Evolutionary conservation across 192 early-diverging fungal genomes (phyloP), one percentile per base, ranked within the genome.

Genomic region (Backusella parvicylindrica): DNA sequence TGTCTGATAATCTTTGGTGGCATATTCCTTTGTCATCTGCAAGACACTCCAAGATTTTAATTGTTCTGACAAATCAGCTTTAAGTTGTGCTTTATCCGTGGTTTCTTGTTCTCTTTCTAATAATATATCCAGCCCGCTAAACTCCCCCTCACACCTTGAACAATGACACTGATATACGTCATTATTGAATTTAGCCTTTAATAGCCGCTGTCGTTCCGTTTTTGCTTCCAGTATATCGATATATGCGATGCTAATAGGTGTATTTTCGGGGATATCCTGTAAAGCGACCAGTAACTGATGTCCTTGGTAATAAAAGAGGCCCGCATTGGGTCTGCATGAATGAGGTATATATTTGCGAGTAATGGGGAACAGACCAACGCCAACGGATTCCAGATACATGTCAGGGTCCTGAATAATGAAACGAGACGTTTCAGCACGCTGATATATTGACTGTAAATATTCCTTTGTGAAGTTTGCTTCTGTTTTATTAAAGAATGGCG

Each of bases 251-350:
- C 82, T 84, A 1, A 92, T 80, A 69, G 89, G 88, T 41, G 88
- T 83, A 0, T 88, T 89, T 0, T 76, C n/a, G 3, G 67, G 71
- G 30, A 92, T 84, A 73, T 88, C 85, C 37, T 86, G 76, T 1
- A 91, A 75, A 2, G 87, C 80, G 26, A 79, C 78, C 26, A 92
- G 50, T 5, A 86, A 43, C 72, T 91, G 89, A 15, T 70, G 64
- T 18, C 78, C 76, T 1, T 81, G 82, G 30, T 84, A 79, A 63
- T 89, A 92, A 74, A 88, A 82, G 6, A 89, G 80, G 21, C 85
- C 83, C 23, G 86, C 81, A 72, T 91, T 91, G n/a, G 91, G 91
- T 21, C 72, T 77, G 75, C 91, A 92, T 9, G 91, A 91, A 74
- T 92, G 90, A 12, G 9, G 31, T 69, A 92, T 90, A 49, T 89